phyloP scores from a whole-genome alignment of 441 rosid genomes.

The Lepidium campestre region DNA sequence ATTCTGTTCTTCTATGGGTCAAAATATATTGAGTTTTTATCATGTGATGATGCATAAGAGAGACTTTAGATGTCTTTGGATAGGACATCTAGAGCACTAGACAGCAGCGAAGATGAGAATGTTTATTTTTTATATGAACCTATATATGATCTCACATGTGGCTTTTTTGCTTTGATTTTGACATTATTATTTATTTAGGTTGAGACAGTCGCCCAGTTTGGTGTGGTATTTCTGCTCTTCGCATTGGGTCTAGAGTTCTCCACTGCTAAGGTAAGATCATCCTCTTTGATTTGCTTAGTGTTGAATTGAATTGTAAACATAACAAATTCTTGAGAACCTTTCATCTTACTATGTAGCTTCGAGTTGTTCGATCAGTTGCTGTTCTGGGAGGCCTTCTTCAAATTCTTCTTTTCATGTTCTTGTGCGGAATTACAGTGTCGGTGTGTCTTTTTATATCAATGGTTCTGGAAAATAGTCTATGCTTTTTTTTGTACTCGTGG shows the following conservation, averaged over 20 bases:
- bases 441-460: conserved; percentile 33
- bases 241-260: conserved; percentile 96
- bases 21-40: neutral
- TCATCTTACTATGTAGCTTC: conserved; percentile 55
- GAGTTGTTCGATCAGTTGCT: conserved; percentile 93
- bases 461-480: neutral
- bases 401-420: conserved; percentile 83
- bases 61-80: neutral
- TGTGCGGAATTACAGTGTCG: conserved; percentile 75
- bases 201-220: conserved; percentile 97
- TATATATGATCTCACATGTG: neutral
- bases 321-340: neutral
- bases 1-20: neutral
- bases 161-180: conserved; percentile 6
- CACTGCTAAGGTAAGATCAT: conserved; percentile 59
- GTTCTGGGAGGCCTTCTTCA: conserved; percentile 91
- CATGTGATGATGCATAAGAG: neutral
- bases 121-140: neutral
- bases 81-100: neutral
- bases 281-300: neutral
- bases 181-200: conserved; percentile 39
- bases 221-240: conserved; percentile 88
- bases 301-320: conserved; percentile 1
- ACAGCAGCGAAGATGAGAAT: neutral
- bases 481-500: neutral